Evolutionary conservation across 352 stramenopile species (phyloP), one percentile per base, ranked within the genome.

Genomic region (Globisporangium emineosum): DNA sequence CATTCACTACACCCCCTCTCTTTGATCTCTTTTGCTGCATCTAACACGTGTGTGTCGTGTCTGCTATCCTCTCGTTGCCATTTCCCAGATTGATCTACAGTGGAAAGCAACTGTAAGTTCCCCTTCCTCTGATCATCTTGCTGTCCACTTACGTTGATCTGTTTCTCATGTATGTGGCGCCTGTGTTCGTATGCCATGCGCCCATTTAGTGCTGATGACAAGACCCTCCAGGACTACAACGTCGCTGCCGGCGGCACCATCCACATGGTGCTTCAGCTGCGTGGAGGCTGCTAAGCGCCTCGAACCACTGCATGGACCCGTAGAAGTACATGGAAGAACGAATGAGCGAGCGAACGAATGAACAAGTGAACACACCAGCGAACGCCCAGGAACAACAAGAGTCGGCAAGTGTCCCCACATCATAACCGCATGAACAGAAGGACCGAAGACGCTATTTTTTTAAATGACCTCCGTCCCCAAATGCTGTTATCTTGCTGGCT

Each of bases 231-330:
- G 65, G 93, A 97, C 61, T 99, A 99, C 81, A 99, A 98, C 71
- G 97, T 99, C 47, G 86, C 78, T 49, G 96, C 96, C 21, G 97
- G 97, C 33, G 96, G 93, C 57, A 99, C 96, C 40, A 99, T 99
- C 80, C 97, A 99, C 82, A 99, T 99, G 97, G 97, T 99, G 21
- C 83, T 99, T 64, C 97, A 99, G 78, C 83, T 99, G 68, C 93
- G 97, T 72, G 97, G 97, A 45, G 96, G 97, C 21, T 83, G 69
- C 71, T 91, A 88, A 69, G 53, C 7, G 29, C 49, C 17, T 43
- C 15, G 47, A 40, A 1, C n/a, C 10, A 53, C 15, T 27, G n/a
- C 55, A 30, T 52, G 55, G 35, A 61, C 55, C 29, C 55, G 55
- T 61, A 61, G 55, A 61, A 56, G 50, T 56, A 40, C 50, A 56